These are phyloP conservation scores for Tolypocladium endophyticum DNA, from an alignment of 2,329 filamentous ascomycete species.

Conservation along the genomic window DNA sequence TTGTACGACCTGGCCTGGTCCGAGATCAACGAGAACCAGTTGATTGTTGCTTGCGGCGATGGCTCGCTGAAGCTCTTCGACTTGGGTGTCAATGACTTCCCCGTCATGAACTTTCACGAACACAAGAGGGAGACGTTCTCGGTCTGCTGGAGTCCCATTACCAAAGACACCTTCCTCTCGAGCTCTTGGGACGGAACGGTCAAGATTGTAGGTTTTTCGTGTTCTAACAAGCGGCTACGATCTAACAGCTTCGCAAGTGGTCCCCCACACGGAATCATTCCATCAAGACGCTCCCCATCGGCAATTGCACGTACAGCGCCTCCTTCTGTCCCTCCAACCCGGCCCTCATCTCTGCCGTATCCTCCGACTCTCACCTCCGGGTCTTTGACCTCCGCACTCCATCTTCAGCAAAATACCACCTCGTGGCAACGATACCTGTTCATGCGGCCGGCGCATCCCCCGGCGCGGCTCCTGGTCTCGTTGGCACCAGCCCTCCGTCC, in stretches of 20 bases:
- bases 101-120: constrained; percentile 85
- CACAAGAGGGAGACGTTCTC: constrained; percentile 90
- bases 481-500: constrained; percentile 46
- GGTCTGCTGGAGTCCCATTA: constrained; percentile 82
- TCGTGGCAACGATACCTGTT: constrained; percentile 72
- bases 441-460: constrained; percentile 53
- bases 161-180: constrained; percentile 83
- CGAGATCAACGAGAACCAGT: constrained; percentile 90
- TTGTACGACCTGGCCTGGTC: constrained; percentile 95
- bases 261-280: constrained; percentile 66
- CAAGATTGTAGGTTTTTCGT: constrained; percentile 55
- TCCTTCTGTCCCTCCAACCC: constrained; percentile 83
- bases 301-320: constrained; percentile 90
- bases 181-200: constrained; percentile 95
- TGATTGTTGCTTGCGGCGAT: constrained; percentile 82
- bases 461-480: constrained; percentile 14
- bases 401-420: constrained; percentile 75
- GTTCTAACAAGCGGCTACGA: not conserved
- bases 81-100: constrained; percentile 68
- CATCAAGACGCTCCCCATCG: constrained; percentile 77
- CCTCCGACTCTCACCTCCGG: constrained; percentile 78
- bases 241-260: constrained; percentile 45
- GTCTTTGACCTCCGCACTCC: constrained; percentile 89
- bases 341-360: constrained; percentile 74
- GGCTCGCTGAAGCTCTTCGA: constrained; percentile 94